Evolutionary conservation across 2,329 filamentous ascomycete genomes (phyloP), one percentile per base, ranked within the genome.

Genomic region (Chaetomium olivaceum): DNA sequence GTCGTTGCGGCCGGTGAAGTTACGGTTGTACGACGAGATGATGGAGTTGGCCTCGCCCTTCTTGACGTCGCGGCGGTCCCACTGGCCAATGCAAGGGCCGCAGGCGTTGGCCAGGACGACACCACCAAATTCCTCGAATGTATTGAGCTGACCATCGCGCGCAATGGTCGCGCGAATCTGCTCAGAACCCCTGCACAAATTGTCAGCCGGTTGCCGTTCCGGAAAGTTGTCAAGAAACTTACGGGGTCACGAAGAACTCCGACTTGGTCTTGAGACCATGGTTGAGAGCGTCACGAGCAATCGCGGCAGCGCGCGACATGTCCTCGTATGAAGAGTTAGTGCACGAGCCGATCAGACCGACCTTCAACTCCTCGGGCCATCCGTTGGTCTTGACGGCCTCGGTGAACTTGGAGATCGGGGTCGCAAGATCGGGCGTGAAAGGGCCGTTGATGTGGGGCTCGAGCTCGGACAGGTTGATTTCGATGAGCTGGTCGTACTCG

Each of bases 391-490:
- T 93, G 76, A 94, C 94, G 72, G 92, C 92, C 76, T 96, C 90
- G 81, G 91, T 92, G 84, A 98, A 97, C 84, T 97, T 95, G 82
- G 92, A 97, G 79, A 99, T 96, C 60, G 95, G 95, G 8, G 95
- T 98, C 63, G 93, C 93, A 81, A 99, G 85, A 87, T 99, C 95
- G 68, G 95, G 95, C 31, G 95, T 99, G 87, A 98, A 98, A 71
- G 95, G 95, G 71, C 95, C 95, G 84, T 99, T 99, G 84, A 99
- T 93, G 79, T 98, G 92, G 72, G 95, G 95, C 85, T 99, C 95
- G 58, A 99, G 90, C 80, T 94, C 91, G 66, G 87, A 90, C 63
- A 99, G 87, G 85, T 99, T 94, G 82, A 99, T 92, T 82, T 97
- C 94, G 75, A 98, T 92, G 72, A 97, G 80, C 82, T 98, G 87